A percentile compares a stretch with the other conserved stretches of the same genome.
Conservation (phyloP, 371 early-diverging fungal genomes). For the Massospora cicadina region DNA sequence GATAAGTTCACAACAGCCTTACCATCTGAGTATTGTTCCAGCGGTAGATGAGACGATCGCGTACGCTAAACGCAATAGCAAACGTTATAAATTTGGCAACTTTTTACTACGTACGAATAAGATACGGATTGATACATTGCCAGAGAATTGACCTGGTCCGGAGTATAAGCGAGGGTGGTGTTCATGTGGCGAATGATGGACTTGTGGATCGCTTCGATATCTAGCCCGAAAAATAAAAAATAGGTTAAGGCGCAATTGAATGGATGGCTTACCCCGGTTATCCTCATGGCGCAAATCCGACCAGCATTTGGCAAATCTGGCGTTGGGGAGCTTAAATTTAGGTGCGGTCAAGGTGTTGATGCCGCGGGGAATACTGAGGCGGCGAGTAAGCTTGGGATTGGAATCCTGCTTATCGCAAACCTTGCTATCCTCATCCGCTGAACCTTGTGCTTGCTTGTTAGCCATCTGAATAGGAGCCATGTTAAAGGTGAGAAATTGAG, state of each 20-base stretch:
- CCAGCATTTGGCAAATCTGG: slow-evolving; percentile 8
- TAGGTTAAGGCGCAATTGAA: neutral
- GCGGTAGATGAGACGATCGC: slow-evolving; percentile 65
- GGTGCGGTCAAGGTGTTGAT: slow-evolving; percentile 4
- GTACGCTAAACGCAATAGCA: slow-evolving; percentile 28
- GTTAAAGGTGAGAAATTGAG: too few species aligned
- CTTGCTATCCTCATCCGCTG: neutral
- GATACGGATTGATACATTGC: slow-evolving; percentile 75
- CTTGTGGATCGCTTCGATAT: slow-evolving; percentile 41
- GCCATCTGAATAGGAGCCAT: too few species aligned
- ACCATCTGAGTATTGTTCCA: slow-evolving; percentile 77
- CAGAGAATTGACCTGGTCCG: slow-evolving; percentile 62
- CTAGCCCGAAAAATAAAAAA: slow-evolving; percentile 13
- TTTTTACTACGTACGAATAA: slow-evolving; percentile 28
- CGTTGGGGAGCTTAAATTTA: slow-evolving; percentile 6
- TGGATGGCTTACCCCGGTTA: neutral
- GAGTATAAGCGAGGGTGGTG: slow-evolving; percentile 60
- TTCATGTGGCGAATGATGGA: slow-evolving; percentile 63
- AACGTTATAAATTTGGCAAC: neutral
- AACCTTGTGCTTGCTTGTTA: too few species aligned
- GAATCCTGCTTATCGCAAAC: neutral
- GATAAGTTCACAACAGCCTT: slow-evolving; percentile 6
- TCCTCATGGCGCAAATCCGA: neutral
- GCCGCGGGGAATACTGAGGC: slow-evolving; percentile 2
- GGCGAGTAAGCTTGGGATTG: neutral